Percentiles rank a stretch among this genome's conserved stretches.
Evolutionary conservation across 129 eudicot species (phyloP).

Genomic region (Centaurea solstitialis): DNA sequence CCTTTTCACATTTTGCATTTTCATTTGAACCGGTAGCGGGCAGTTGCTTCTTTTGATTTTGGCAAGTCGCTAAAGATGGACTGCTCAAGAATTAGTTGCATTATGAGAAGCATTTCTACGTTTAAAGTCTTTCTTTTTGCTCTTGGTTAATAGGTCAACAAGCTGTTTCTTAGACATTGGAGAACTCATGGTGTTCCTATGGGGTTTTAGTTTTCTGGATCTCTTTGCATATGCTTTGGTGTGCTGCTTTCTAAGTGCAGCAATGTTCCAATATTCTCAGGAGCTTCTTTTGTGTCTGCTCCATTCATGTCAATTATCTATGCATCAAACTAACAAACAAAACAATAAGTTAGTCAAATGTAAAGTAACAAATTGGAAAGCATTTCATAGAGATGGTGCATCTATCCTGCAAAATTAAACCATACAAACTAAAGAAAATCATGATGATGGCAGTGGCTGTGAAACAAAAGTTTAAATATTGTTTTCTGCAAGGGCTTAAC

Average conservation of each 20-base stretch:
- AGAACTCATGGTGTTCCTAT: conserved; percentile 27
- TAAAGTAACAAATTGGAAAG: conserved; percentile 1
- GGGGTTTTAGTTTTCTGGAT: conserved; percentile 38
- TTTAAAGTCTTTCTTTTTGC: conserved; percentile 30
- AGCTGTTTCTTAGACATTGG: conserved; percentile 36
- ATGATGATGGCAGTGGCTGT: background rate
- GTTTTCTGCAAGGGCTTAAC: background rate
- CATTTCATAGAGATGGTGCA: background rate
- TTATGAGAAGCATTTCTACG: conserved; percentile 40
- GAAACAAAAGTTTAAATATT: background rate
- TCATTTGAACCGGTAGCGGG: conserved; percentile 14
- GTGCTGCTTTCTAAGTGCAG: conserved; percentile 34
- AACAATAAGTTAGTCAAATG: conserved; percentile 3
- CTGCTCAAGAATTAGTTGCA: conserved; percentile 34
- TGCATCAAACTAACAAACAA: conserved; percentile 30
- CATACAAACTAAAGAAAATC: background rate
- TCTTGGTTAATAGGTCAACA: conserved; percentile 27
- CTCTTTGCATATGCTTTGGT: conserved; percentile 32
- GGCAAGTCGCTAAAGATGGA: conserved; percentile 30
- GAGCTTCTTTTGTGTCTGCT: conserved; percentile 32
- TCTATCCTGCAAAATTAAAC: background rate
- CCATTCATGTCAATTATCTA: conserved; percentile 42
- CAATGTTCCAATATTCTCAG: conserved; percentile 27
- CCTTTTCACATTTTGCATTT: conserved; percentile 29
- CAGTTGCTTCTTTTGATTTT: conserved; percentile 16